These are phyloP conservation scores for Sugiyamaella marilandica DNA, from an alignment of 805 yeast species.

Conservation along the genomic window DNA sequence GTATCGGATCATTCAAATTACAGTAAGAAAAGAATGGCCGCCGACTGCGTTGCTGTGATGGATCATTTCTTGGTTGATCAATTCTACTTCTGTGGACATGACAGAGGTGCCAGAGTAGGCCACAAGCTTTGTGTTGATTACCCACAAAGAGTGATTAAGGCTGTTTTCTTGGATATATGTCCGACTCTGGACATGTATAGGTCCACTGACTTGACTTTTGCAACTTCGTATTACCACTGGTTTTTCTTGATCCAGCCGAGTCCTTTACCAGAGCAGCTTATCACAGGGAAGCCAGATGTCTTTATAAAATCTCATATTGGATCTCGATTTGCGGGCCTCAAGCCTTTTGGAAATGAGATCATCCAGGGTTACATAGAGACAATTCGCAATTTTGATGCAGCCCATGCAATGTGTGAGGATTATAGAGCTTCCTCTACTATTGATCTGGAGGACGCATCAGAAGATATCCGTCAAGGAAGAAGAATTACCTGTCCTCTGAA, in stretches of 20 bases:
- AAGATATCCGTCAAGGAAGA: slow-evolving; percentile 8
- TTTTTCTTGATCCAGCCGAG: slow-evolving; percentile 17
- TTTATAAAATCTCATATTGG: slow-evolving; percentile 3
- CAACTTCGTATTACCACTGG: slow-evolving; percentile 16
- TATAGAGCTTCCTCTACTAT: slow-evolving; percentile 17
- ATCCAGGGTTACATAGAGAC: slow-evolving; percentile 6
- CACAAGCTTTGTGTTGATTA: slow-evolving; percentile 15
- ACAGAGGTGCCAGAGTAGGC: slow-evolving; percentile 18
- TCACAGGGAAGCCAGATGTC: slow-evolving; percentile 11
- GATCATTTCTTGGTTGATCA: slow-evolving; percentile 2
- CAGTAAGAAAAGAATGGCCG: slow-evolving; percentile 14
- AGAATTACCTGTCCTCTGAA: slow-evolving; percentile 8
- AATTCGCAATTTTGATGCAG: slow-evolving; percentile 3
- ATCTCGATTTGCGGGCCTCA: not conserved
- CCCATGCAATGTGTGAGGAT: slow-evolving; percentile 18
- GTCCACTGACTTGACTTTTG: slow-evolving; percentile 12
- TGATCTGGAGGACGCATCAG: slow-evolving; percentile 12
- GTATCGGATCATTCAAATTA: slow-evolving; percentile 8
- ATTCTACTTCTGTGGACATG: slow-evolving; percentile 18
- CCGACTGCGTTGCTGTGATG: slow-evolving; percentile 15
- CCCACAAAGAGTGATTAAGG: slow-evolving; percentile 10
- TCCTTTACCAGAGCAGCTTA: slow-evolving; percentile 16
- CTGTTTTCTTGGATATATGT: slow-evolving; percentile 13
- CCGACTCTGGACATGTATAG: slow-evolving; percentile 18
- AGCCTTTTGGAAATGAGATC: slow-evolving; percentile 4